phyloP scores from a whole-genome alignment of 169 alveolate species.

The Plasmodium coatneyi region DNA sequence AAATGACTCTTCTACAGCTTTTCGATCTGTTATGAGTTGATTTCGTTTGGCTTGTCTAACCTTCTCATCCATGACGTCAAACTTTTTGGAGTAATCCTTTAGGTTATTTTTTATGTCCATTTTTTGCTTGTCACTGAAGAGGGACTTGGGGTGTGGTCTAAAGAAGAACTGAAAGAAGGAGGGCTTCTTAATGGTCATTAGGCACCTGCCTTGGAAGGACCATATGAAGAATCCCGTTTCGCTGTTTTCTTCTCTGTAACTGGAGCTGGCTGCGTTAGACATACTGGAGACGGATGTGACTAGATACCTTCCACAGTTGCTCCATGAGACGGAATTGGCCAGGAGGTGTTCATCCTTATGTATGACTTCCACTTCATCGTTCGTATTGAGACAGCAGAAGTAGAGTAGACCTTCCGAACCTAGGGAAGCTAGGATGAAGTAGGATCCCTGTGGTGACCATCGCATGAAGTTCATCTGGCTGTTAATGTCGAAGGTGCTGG shows the following conservation, averaged over 20 bases:
- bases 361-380: conserved; percentile 90
- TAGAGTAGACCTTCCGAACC: conserved; percentile 89
- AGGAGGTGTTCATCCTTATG: conserved; percentile 90
- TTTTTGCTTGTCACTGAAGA: conserved; percentile 83
- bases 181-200: conserved; percentile 86
- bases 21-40: conserved; percentile 73
- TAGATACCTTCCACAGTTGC: conserved; percentile 90
- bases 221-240: conserved; percentile 90
- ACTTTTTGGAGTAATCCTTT: conserved; percentile 86
- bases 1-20: conserved; percentile 61
- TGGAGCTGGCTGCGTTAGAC: background rate
- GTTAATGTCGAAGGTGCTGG: conserved; percentile 84
- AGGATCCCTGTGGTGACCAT: conserved; percentile 93
- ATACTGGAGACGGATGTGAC: conserved; percentile 82
- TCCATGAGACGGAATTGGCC: conserved; percentile 90
- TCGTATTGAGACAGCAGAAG: conserved; percentile 87
- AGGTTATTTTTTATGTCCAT: conserved; percentile 88
- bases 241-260: conserved; percentile 78
- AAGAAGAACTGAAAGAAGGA: conserved; percentile 88
- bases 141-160: conserved; percentile 92
- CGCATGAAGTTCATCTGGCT: conserved; percentile 85
- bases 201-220: conserved; percentile 91
- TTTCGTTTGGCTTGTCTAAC: conserved; percentile 83
- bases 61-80: conserved; percentile 85
- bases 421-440: conserved; percentile 88